Evolutionary conservation across 345 rosid genomes (phyloP), one percentile per base, ranked within the genome.

Genomic region (Hibiscus tridactylites): DNA sequence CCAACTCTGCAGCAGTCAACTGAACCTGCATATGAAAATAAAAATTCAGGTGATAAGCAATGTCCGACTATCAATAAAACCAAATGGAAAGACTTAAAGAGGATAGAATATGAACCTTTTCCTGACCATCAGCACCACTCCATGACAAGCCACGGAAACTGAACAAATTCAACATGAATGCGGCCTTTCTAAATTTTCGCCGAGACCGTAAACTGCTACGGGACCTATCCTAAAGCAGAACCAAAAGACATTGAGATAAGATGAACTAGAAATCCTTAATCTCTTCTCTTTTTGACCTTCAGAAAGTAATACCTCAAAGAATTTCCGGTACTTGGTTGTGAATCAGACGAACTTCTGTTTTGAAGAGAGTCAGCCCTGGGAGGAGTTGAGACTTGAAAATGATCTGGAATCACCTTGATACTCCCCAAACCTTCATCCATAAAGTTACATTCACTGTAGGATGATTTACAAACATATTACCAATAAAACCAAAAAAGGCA

Each of bases 361-460:
- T 66, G 84, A 73, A 77, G 70, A 73, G 80, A 56, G 39, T 78
- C 78, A 5, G 64, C 79, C 62, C 74, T 66, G 53, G 54, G 17
- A 50, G 83, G 66, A 62, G 78, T 81, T 68, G 97, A 83, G 6
- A 82, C 86, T 79, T 81, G 82, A 76, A 95, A 91, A 82, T 92
- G 89, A 81, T 89, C 90, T 7, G 80, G 81, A 71, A 90, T 77
- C 74, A 90, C 82, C 60, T 82, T 90, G 79, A 90, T 65, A 78
- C 81, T 92, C 77, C 81, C 84, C 75, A 75, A 81, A 80, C 76
- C 67, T 82, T 84, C 96, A 79, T 77, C 98, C 97, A 94, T 94
- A 81, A 84, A 90, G 82, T 78, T 63, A 44, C 33, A 56, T 44
- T 64, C 42, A 49, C 71, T 66, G 58, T 9, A 68, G 68, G 19